Percentiles rank a stretch among this genome's conserved stretches.
Conservation (phyloP, 805 yeast genomes). For the Pichia kluyveri region DNA sequence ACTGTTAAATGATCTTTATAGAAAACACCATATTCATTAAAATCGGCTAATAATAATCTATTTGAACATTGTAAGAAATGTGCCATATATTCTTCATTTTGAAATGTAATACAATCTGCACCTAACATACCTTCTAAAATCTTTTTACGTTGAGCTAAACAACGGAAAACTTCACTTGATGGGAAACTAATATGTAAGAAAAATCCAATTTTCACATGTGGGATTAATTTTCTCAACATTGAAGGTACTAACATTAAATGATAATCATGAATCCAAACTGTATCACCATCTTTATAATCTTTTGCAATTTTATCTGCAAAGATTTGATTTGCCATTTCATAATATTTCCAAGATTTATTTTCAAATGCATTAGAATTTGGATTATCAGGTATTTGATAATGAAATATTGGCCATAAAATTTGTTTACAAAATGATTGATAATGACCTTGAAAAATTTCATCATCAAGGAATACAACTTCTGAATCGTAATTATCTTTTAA, state of each 20-base stretch:
- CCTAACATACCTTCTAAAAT: slow-evolving; percentile 80
- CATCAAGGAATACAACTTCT: slow-evolving; percentile 64
- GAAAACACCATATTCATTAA: slow-evolving; percentile 51
- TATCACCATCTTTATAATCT: slow-evolving; percentile 63
- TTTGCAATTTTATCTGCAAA: slow-evolving; percentile 71
- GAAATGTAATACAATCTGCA: slow-evolving; percentile 82
- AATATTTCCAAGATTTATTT: slow-evolving; percentile 89
- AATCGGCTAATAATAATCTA: slow-evolving; percentile 74
- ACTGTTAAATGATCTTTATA: slow-evolving; percentile 49
- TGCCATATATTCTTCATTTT: slow-evolving; percentile 85
- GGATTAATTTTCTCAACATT: slow-evolving; percentile 68
- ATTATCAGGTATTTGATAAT: slow-evolving; percentile 90
- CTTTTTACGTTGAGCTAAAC: slow-evolving; percentile 78
- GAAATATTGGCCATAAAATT: slow-evolving; percentile 91
- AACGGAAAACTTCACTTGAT: slow-evolving; percentile 88
- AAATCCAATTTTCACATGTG: slow-evolving; percentile 82
- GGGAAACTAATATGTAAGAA: slow-evolving; percentile 94
- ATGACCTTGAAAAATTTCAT: slow-evolving; percentile 79
- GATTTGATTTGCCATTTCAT: slow-evolving; percentile 62
- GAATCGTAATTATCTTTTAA: slow-evolving; percentile 44
- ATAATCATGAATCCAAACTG: slow-evolving; percentile 91
- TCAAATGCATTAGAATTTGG: slow-evolving; percentile 92
- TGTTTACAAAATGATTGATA: slow-evolving; percentile 89
- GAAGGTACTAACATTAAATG: slow-evolving; percentile 81
- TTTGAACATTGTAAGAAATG: slow-evolving; percentile 90